These are phyloP conservation scores for Sarcodon aspratus DNA, from an alignment of 768 basidiomycete genomes.

Conservation along the genomic window DNA sequence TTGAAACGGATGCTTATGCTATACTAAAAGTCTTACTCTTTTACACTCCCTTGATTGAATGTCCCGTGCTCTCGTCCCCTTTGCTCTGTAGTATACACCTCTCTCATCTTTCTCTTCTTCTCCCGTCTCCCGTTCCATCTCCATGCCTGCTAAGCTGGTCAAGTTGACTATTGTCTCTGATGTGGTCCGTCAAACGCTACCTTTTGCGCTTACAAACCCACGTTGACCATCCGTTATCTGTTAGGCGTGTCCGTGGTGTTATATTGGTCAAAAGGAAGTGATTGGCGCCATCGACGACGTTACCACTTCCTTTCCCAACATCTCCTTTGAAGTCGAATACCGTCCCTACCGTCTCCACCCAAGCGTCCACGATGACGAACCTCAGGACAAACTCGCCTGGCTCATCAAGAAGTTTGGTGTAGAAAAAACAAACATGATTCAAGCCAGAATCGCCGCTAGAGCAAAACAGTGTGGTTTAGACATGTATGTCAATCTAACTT, in stretches of 20 bases:
- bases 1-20: too few relatives aligned
- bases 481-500: slow-evolving; percentile 23
- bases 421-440: slow-evolving; percentile 21
- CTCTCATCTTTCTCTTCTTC: not conserved
- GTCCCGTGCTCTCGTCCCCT: too few relatives aligned
- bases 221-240: not conserved
- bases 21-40: too few relatives aligned
- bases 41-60: too few relatives aligned
- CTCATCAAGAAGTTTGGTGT: slow-evolving; percentile 26
- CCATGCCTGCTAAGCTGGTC: slow-evolving; percentile 8
- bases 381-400: slow-evolving; percentile 16
- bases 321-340: slow-evolving; percentile 30
- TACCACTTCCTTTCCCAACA: slow-evolving; percentile 13
- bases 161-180: slow-evolving; percentile 20
- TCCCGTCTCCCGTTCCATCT: not conserved
- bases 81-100: not conserved
- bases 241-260: slow-evolving; percentile 31
- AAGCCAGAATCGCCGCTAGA: slow-evolving; percentile 19
- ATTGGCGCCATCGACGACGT: slow-evolving; percentile 23
- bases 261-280: slow-evolving; percentile 28
- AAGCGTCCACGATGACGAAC: slow-evolving; percentile 18
- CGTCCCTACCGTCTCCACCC: slow-evolving; percentile 35
- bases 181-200: slow-evolving; percentile 16
- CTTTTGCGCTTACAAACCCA: not conserved
- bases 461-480: slow-evolving; percentile 29